phyloP scores from a whole-genome alignment of 352 stramenopile genomes.

The Lagenidium sp. region DNA sequence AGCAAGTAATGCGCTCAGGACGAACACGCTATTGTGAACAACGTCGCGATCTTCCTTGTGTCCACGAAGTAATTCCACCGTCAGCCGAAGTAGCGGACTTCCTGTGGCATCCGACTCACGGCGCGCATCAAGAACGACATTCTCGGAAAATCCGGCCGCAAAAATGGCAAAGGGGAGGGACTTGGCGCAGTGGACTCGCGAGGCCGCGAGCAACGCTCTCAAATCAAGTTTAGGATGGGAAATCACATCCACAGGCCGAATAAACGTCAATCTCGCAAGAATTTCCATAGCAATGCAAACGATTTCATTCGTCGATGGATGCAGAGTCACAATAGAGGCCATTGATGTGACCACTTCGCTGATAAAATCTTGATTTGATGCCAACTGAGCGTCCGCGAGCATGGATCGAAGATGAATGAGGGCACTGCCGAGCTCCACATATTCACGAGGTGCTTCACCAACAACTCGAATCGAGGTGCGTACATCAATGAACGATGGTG shows the following conservation, averaged over 20 bases:
- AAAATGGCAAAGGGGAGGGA: constrained; percentile 12
- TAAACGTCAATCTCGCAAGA: constrained; percentile 8
- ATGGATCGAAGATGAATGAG: constrained; percentile 1
- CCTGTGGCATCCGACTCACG: neutral
- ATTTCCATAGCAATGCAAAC: constrained; percentile 15
- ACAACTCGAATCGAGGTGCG: constrained; percentile 1
- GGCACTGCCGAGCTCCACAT: constrained; percentile 1
- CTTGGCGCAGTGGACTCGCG: constrained; percentile 1
- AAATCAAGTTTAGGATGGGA: neutral
- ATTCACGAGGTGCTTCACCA: neutral
- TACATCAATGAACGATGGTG: constrained; percentile 7
- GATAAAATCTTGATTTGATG: too few species aligned
- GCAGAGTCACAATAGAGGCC: constrained; percentile 13
- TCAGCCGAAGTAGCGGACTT: constrained; percentile 1
- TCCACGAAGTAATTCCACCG: constrained; percentile 5
- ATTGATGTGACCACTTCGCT: too few species aligned
- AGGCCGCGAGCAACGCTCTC: constrained; percentile 3
- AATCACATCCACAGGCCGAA: neutral
- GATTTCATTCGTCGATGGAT: constrained; percentile 5
- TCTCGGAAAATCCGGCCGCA: constrained; percentile 8
- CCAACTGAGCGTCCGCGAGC: neutral
- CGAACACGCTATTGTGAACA: constrained; percentile 7
- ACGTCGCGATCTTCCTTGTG: constrained; percentile 14
- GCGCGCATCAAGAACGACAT: constrained; percentile 6
- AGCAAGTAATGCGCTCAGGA: constrained; percentile 4